These are phyloP conservation scores for Lactarius evosmus DNA, from an alignment of 768 basidiomycete genomes.

Conservation along the genomic window DNA sequence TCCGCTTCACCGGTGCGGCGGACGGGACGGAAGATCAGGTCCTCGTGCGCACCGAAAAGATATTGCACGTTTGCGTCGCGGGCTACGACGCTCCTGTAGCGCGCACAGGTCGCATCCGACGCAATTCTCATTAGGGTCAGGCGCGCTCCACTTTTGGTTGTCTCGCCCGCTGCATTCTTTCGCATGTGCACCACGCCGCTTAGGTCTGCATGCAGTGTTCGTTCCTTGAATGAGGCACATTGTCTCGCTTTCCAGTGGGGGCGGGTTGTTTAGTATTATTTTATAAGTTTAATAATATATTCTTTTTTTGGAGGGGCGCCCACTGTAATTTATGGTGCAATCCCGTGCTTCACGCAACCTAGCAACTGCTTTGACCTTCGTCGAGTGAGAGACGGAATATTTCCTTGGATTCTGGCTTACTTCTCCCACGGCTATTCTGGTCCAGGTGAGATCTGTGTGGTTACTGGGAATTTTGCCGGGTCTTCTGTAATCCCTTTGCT, in stretches of 20 bases:
- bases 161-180: too few relatives aligned
- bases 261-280: neutral
- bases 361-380: too few relatives aligned
- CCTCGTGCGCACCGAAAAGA: constrained; percentile 21
- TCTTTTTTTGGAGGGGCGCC: neutral
- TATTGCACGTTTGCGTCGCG: constrained; percentile 15
- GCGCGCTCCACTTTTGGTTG: too few relatives aligned
- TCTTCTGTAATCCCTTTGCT: neutral
- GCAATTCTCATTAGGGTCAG: neutral
- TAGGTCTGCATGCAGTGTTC: too few relatives aligned
- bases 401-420: neutral
- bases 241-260: neutral
- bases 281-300: constrained; percentile 1
- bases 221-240: too few relatives aligned
- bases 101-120: neutral
- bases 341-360: neutral
- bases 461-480: too few relatives aligned
- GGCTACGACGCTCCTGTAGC: constrained; percentile 2
- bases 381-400: neutral
- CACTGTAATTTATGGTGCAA: neutral
- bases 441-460: too few relatives aligned
- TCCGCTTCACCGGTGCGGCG: constrained; percentile 14
- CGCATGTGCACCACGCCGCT: too few relatives aligned
- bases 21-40: constrained; percentile 12
- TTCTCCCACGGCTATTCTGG: neutral